Percentiles rank a stretch among this genome's conserved stretches.
These are phyloP conservation scores for Endocalyx cinctus DNA, from an alignment of 2,329 filamentous ascomycete genomes.

Conservation along the genomic window DNA sequence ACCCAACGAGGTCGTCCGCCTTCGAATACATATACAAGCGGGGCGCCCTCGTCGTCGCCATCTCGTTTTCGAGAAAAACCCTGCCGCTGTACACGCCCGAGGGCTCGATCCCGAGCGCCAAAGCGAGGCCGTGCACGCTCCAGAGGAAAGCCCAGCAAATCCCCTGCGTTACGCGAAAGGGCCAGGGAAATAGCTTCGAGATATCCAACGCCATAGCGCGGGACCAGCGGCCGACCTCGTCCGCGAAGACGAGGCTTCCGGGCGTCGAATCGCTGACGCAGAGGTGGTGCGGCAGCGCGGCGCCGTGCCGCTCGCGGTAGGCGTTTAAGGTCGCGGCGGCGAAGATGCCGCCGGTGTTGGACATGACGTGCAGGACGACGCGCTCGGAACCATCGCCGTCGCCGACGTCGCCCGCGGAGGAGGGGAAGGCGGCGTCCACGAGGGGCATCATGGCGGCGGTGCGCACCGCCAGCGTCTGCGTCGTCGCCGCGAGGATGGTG, in stretches of 20 bases:
- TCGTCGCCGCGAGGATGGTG: constrained; percentile 42
- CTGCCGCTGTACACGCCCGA: constrained; percentile 35
- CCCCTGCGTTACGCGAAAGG: constrained; percentile 41
- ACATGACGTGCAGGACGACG: constrained; percentile 51
- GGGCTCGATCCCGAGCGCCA: constrained; percentile 33
- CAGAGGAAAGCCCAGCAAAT: constrained; percentile 42
- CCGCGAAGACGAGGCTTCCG: constrained; percentile 37
- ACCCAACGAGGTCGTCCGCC: constrained; percentile 51
- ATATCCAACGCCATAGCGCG: constrained; percentile 48
- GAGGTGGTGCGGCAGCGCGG: constrained; percentile 42
- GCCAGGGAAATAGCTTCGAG: constrained; percentile 43
- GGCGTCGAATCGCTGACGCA: constrained; percentile 51
- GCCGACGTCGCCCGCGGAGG: constrained; percentile 8
- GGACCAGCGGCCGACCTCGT: constrained; percentile 46
- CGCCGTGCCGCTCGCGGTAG: constrained; percentile 33
- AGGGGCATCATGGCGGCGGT: constrained; percentile 41
- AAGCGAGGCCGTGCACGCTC: constrained; percentile 29
- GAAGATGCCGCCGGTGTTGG: constrained; percentile 54
- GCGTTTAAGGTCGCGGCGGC: constrained; percentile 44
- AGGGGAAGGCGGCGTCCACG: constrained; percentile 33
- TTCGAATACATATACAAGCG: constrained; percentile 56
- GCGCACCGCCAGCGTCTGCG: constrained; percentile 37
- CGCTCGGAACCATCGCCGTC: constrained; percentile 21
- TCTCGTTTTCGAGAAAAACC: constrained; percentile 32
- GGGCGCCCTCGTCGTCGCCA: constrained; percentile 32